A percentile compares a stretch with the other conserved stretches of the same genome.
Evolutionary conservation across 1,284 basidiomycete species (phyloP).

Genomic region (Malassezia globosa): DNA sequence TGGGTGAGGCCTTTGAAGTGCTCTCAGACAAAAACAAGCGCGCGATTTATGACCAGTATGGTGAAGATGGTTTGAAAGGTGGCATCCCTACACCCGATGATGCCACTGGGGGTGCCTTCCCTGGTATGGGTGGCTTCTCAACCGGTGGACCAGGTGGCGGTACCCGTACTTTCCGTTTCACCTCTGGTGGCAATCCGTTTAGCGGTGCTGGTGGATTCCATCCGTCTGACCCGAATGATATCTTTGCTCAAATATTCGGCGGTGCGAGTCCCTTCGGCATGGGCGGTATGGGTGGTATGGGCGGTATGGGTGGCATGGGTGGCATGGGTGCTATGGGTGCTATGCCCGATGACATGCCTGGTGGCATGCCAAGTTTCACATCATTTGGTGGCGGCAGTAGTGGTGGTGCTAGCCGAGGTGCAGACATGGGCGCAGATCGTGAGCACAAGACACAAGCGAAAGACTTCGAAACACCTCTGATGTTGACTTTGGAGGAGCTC

Average conservation of each 20-base stretch:
- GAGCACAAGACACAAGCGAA: conserved; percentile 43
- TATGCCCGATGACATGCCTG: conserved; percentile 19
- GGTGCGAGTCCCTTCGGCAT: conserved; percentile 27
- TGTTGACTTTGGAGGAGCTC: conserved; percentile 79
- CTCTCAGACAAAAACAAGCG: conserved; percentile 87
- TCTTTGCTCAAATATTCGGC: conserved; percentile 63
- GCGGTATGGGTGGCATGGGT: conserved; percentile 30
- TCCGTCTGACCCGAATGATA: conserved; percentile 67
- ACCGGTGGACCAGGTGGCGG: conserved; percentile 21
- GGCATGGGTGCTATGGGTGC: conserved; percentile 37
- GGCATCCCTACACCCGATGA: conserved; percentile 47
- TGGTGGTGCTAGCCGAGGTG: conserved; percentile 12
- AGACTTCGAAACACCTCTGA: conserved; percentile 69
- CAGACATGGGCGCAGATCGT: conserved; percentile 19
- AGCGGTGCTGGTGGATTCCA: conserved; percentile 37
- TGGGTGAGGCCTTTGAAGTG: conserved; percentile 94
- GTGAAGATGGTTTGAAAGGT: conserved; percentile 83
- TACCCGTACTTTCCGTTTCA: conserved; percentile 30
- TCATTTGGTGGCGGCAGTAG: conserved; percentile 23
- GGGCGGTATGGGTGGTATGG: conserved; percentile 25
- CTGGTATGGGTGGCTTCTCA: conserved; percentile 25
- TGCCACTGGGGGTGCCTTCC: conserved; percentile 29
- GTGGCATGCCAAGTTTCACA: conserved; percentile 19
- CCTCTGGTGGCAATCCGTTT: conserved; percentile 13
- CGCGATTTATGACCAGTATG: conserved; percentile 83